phyloP scores from a whole-genome alignment of 2,329 filamentous ascomycete species.

The Gaeumannomyces sp. region DNA sequence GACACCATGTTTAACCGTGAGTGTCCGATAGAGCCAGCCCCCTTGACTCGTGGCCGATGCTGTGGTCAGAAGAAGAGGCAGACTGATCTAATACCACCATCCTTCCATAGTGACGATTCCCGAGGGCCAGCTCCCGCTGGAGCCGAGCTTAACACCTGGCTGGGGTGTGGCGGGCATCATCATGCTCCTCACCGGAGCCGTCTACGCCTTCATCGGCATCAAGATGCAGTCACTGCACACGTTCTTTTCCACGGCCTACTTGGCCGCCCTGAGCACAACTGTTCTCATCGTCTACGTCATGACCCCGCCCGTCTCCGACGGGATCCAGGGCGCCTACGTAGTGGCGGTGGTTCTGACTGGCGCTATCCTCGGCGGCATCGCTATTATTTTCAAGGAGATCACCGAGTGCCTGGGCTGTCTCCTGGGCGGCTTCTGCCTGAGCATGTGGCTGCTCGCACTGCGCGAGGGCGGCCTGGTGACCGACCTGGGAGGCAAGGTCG shows the following conservation, averaged over 20 bases:
- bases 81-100: background rate
- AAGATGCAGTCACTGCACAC: conserved; percentile 75
- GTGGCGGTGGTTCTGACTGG: conserved; percentile 72
- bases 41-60: background rate
- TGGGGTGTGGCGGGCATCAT: conserved; percentile 73
- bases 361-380: conserved; percentile 63
- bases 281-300: conserved; percentile 87
- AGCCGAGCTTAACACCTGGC: conserved; percentile 71
- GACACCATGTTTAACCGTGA: conserved; percentile 21
- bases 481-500: conserved; percentile 54
- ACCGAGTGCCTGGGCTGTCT: conserved; percentile 77
- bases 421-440: conserved; percentile 77
- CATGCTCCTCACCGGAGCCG: conserved; percentile 64
- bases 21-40: conserved; percentile 10
- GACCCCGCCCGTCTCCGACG: conserved; percentile 67
- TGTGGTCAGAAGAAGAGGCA: background rate
- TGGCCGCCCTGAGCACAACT: conserved; percentile 66
- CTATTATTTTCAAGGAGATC: conserved; percentile 76
- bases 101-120: conserved; percentile 38
- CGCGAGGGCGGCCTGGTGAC: conserved; percentile 68
- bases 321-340: conserved; percentile 79
- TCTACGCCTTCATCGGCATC: conserved; percentile 72
- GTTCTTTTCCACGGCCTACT: conserved; percentile 71
- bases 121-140: conserved; percentile 58
- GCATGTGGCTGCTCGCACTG: conserved; percentile 85